phyloP scores from a whole-genome alignment of 1,284 basidiomycete genomes.

The Chondrostereum purpureum region DNA sequence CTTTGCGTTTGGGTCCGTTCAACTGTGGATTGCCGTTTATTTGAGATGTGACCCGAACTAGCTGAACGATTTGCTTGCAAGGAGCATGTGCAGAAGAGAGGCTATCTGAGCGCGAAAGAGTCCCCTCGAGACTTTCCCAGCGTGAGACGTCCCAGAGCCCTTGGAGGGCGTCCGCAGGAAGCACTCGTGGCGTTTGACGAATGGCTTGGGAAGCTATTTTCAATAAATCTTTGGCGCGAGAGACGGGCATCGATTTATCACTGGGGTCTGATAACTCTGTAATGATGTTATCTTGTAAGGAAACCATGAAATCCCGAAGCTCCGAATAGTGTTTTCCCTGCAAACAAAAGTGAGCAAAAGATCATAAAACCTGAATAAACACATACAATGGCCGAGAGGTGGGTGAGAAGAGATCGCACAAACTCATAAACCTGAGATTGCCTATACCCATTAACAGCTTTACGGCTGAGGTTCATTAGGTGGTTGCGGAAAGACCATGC shows the following conservation, averaged over 20 bases:
- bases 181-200: conserved; percentile 54
- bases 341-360: conserved; percentile 2
- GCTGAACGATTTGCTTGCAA: conserved; percentile 32
- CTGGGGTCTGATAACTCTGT: conserved; percentile 47
- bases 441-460: conserved; percentile 71
- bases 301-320: conserved; percentile 43
- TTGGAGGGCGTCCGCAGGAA: conserved; percentile 19
- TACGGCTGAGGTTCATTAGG: conserved; percentile 47
- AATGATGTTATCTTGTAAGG: conserved; percentile 47
- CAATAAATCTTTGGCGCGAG: conserved; percentile 75
- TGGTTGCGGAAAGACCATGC: conserved; percentile 66
- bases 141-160: conserved; percentile 28
- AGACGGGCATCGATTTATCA: conserved; percentile 46
- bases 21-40: conserved; percentile 8
- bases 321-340: conserved; percentile 25
- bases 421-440: conserved; percentile 73
- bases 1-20: conserved; percentile 37
- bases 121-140: conserved; percentile 29
- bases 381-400: conserved; percentile 49
- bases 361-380: conserved; percentile 4
- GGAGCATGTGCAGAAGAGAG: conserved; percentile 32
- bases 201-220: conserved; percentile 66
- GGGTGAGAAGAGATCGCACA: conserved; percentile 59
- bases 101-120: conserved; percentile 28
- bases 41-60: background rate